Evolutionary conservation across 768 basidiomycete genomes (phyloP), one percentile per base, ranked within the genome.

Genomic region (Leccinum rimulosum): DNA sequence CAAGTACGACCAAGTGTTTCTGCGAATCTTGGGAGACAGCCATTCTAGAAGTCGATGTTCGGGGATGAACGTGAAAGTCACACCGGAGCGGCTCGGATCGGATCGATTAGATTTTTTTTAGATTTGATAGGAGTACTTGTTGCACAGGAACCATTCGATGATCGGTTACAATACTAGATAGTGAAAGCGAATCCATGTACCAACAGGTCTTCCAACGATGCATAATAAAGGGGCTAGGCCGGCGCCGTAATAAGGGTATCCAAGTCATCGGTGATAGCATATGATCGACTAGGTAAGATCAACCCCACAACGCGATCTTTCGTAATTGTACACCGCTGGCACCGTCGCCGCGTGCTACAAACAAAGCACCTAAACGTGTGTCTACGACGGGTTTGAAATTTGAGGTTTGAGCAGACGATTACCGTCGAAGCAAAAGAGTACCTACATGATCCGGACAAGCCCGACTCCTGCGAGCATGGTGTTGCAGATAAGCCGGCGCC

Each of bases 231-330:
- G 38, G 11, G 8, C n/a, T 6, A 31, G n/a, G 56, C 10, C 12
- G 33, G 33, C 33, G 33, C 19, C 48, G 15, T 10, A 28, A 27
- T 10, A 28, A 27, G 35, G 25, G 38, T 27, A 31, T 36, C 27
- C 45, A 36, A 17, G 33, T 12, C 33, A 33, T 33, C 33, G 33
- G 4, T 33, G 33, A 33, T 31, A 54, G 9, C 17, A 30, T 36
- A 40, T 8, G 48, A 31, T 47, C 31, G 38, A 33, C 6, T n/a
- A 45, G 40, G 38, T 25, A 33, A 31, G 48, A 48, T 75, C 61
- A 78, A 27, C 74, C 78, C 77, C 78, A 78, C 35, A 79, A 51
- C 0, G 78, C 77, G 7, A 79, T 69, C 60, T 76, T 76, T 60
- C 64, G 71, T 56, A 79, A 61, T 58, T 77, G 75, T 7, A 79